Base-by-base conservation (phyloP, 2,329 filamentous ascomycete genomes). In the Verticillium longisporum region DNA sequence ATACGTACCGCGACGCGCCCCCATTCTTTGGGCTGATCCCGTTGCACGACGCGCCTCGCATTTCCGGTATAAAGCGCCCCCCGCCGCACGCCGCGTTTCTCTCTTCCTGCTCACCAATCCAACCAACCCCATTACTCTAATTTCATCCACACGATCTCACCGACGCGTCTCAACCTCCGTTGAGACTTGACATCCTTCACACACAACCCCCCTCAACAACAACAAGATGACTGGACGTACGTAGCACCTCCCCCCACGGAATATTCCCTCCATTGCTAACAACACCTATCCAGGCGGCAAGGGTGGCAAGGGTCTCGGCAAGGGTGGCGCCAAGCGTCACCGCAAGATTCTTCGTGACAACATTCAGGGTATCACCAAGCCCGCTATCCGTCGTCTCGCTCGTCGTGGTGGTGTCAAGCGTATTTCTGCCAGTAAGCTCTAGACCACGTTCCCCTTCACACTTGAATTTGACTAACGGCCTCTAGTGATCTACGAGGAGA, bases 401-500 rank as follows among this genome's bases (percentile, higher is more conserved):
- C 93, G 93, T 82, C 92, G 93, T 95, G 93, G 93, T 80, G 93
- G 93, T 93, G 93, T 97, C 86, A 97, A 97, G 91, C 93, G 93
- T 96, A 97, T 97, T 74, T 97, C 92, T 74, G 93, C 93, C 77
- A 96, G 88, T 91, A 86, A 77, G 84, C 81, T 60, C 26, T 31
- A 31, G 26, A 31, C 26, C 26, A 4, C 5, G 5, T n/a, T 31
- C 31, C 11, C n/a, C 2, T 18, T 3, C 15, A 1, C 32, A 3
- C 33, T 14, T 4, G 9, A 6, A 10, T 26, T 4, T 10, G 1
- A 15, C 65, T 72, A 64, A 71, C 61, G 37, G 4, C 0, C 58
- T 36, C 13, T 64, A 83, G 83, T 90, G 87, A 90, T 90, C 79
- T 90, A 90, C 82, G 88, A 90, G 77, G 88, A 90, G 82, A 90